Base-by-base conservation (phyloP, 805 yeast species). In the Wickerhamomyces alni region DNA sequence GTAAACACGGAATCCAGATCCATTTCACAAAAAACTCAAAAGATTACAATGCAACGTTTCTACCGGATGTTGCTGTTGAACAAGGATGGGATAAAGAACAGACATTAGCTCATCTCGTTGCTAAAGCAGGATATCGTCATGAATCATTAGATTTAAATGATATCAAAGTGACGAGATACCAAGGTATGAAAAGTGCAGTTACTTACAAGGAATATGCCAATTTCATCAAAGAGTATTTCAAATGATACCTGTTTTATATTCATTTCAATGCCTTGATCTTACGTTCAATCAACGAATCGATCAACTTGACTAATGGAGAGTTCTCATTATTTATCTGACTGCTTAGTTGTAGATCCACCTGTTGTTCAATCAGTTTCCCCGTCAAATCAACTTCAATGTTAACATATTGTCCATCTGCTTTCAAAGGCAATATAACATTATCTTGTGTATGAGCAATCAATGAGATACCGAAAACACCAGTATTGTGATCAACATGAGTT, bases 311-410 rank as follows among this genome's bases (percentile, higher is more conserved):
- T 45, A 86, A 62, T 2, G 74, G 63, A 28, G 82, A 71, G 22
- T 68, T 65, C 9, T 67, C 58, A 43, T 73, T 70, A 12, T 57
- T 54, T 15, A 77, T 68, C 54, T 83, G 82, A 36, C 71, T 68
- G 43, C 72, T 69, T 44, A 84, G 63, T 46, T 74, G 70, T 28
- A 71, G 41, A 42, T 70, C 73, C 39, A 93, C 82, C 63, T 91
- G 98, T 60, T 87, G 80, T 56, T 87, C 96, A 41, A 91, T 77
- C 43, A 88, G 71, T 64, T 93, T 93, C 16, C 98, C 99, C 30
- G 91, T 84, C 37, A 91, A 68, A 61, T 93, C 99, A 25, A 93
- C 99, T 63, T 93, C 99, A 36, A 93, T 79, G 54, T 93, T 93
- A 21, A 93, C 94, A 15, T 55, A 49, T 30, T 72, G 82, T 1